Conservation (phyloP, 2,329 filamentous ascomycete genomes). For the Talaromyces atroroseus region DNA sequence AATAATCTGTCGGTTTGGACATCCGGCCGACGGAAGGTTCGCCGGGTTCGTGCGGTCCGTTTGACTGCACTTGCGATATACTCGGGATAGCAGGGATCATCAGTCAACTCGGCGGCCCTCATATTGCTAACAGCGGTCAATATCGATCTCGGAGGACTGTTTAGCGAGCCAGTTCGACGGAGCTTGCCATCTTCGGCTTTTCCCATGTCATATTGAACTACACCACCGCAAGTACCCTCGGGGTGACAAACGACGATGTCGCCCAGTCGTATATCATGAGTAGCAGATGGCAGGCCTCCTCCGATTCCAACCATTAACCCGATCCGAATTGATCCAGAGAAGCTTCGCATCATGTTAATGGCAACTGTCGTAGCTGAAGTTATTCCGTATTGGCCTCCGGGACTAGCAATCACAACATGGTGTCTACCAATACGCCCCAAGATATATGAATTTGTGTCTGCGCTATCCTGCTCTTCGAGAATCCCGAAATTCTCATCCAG, state of each 20-base stretch:
- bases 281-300: not conserved
- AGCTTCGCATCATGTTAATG: slow-evolving; percentile 5
- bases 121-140: not conserved
- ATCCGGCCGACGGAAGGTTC: not conserved
- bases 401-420: not conserved
- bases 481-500: slow-evolving; percentile 18
- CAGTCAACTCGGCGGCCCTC: not conserved
- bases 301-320: slow-evolving; percentile 8
- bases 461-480: slow-evolving; percentile 15
- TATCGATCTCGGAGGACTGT: slow-evolving; percentile 12
- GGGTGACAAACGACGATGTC: slow-evolving; percentile 13
- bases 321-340: not conserved
- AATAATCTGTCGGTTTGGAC: not conserved
- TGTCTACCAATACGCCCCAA: not conserved
- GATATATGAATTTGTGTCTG: not conserved
- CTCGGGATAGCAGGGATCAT: not conserved
- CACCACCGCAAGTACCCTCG: slow-evolving; percentile 3
- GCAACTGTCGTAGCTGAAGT: not conserved
- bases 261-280: slow-evolving; percentile 3
- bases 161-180: slow-evolving; percentile 9
- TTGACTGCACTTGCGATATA: not conserved
- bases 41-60: not conserved
- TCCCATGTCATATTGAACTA: slow-evolving; percentile 14
- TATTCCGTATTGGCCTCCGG: not conserved
- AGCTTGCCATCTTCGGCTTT: slow-evolving; percentile 5